Conservation (phyloP, 2,329 filamentous ascomycete genomes). For the Epicoccum nigrum region DNA sequence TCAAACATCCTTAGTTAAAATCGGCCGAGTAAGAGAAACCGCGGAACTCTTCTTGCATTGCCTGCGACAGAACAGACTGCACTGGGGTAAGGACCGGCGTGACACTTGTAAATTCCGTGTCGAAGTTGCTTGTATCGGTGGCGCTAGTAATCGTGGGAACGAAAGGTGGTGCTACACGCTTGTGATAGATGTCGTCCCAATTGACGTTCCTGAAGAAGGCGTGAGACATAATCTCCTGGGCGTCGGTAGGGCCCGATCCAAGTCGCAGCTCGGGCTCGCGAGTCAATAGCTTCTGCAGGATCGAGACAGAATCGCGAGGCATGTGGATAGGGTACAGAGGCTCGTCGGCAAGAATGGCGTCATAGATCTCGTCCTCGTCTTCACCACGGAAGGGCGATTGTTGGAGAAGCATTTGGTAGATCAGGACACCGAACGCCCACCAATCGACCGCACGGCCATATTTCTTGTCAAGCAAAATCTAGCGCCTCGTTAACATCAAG, state of each 20-base stretch:
- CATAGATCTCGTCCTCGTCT: constrained; percentile 99
- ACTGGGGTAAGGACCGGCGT: constrained; percentile 97
- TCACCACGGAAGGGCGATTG: constrained; percentile 98
- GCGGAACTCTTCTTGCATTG: constrained; percentile 99
- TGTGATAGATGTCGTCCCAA: constrained; percentile 99
- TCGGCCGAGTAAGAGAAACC: constrained; percentile 97
- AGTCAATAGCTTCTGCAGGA: constrained; percentile 94
- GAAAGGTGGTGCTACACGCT: constrained; percentile 88
- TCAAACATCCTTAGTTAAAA: constrained; percentile 62
- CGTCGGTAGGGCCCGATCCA: constrained; percentile 93
- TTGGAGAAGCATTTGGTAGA: constrained; percentile 99
- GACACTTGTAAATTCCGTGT: constrained; percentile 97
- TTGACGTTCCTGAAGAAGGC: constrained; percentile 98
- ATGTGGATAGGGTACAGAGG: constrained; percentile 98
- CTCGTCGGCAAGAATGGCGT: constrained; percentile 96
- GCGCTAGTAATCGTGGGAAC: constrained; percentile 86
- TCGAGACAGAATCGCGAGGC: constrained; percentile 96
- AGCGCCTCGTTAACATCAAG: background rate
- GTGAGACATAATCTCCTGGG: constrained; percentile 98
- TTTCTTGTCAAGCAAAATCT: constrained; percentile 98
- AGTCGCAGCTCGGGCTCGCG: constrained; percentile 92
- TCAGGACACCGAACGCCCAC: constrained; percentile 99
- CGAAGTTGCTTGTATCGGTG: constrained; percentile 99
- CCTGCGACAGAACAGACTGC: constrained; percentile 94
- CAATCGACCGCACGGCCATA: constrained; percentile 97